These are phyloP conservation scores for Coemansia sp. DNA, from an alignment of 192 early-diverging fungal species.

Conservation along the genomic window DNA sequence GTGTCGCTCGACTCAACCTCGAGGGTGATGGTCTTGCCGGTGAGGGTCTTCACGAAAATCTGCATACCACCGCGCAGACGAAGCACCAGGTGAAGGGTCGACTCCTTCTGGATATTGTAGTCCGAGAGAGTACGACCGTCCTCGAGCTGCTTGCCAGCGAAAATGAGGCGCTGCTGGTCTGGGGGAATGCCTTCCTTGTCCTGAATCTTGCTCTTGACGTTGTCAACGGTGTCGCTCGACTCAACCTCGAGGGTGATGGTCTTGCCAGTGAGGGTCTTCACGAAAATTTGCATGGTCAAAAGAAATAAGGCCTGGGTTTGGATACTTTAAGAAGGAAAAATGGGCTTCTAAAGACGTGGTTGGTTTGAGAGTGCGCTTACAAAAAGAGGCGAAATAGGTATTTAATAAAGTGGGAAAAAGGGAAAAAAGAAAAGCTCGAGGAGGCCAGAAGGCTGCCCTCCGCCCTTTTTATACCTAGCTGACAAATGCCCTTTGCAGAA, in stretches of 20 bases:
- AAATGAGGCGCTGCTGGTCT: constrained; percentile 98
- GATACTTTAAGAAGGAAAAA: constrained; percentile 7
- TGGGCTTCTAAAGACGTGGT: too few species aligned
- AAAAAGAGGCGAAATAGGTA: constrained; percentile 2
- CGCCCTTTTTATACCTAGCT: background rate
- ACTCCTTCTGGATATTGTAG: constrained; percentile 99
- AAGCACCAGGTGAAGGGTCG: constrained; percentile 92
- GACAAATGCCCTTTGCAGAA: background rate
- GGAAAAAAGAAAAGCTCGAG: background rate
- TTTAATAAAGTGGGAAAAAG: background rate
- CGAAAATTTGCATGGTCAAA: constrained; percentile 52
- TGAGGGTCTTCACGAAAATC: constrained; percentile 72
- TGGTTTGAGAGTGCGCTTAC: background rate
- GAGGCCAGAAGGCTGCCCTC: background rate
- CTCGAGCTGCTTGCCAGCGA: constrained; percentile 99
- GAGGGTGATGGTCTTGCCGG: constrained; percentile 96
- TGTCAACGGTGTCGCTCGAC: constrained; percentile 73
- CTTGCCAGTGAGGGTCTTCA: constrained; percentile 90
- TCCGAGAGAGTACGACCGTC: constrained; percentile 94
- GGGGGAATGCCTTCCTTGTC: constrained; percentile 90
- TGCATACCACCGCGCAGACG: constrained; percentile 79
- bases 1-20: constrained; percentile 67
- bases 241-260: constrained; percentile 93
- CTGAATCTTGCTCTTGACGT: constrained; percentile 84
- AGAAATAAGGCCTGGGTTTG: constrained; percentile 5